Base-by-base conservation (phyloP, 495 filamentous ascomycete genomes). In the Hypomontagnella monticulosa region DNA sequence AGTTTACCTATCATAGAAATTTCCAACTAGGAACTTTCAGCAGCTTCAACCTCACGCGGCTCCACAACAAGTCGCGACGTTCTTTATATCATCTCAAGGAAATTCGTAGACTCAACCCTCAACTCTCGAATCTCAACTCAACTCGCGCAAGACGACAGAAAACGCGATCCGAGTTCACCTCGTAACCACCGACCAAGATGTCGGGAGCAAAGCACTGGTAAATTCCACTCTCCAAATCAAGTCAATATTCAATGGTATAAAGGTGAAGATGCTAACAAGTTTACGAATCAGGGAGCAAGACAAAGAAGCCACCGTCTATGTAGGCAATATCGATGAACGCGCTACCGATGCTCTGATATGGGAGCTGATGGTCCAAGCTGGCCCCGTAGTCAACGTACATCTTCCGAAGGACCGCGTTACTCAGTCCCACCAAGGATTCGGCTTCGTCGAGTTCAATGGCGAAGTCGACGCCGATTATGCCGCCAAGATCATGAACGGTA, bases 391-490 rank as follows among this genome's bases (percentile, higher is more conserved):
- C 71, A 97, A 97, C 75, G 94, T 99, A 47, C 95, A 99, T 75
- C 83, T 99, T 50, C 95, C 95, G 14, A 97, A 97, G 81, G 95
- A 99, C 73, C 90, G 95, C 72, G 95, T 99, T 47, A 97, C 94
- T 18, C 93, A 97, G 68, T 88, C 87, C 14, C 95, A 99, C 77
- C 95, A 98, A 80, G 96, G 96, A 54, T 99, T 96, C 84, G 95
- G 95, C 57, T 99, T 99, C 74, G 94, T 99, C 73, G 95, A 98
- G 75, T 98, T 97, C 75, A 93, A 92, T 69, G 93, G 89, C 61
- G 94, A 97, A 71, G 91, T 93, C 70, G 94, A 97, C 76, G 95
- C 95, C 57, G 95, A 98, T 73, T 99, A 99, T 79, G 95, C 95
- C 8, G 91, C 93, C 52, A 89, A 93, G 70, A 91, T 97, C 54